Evolutionary conservation across 2,329 filamentous ascomycete genomes (phyloP), one percentile per base, ranked within the genome.

Genomic region (Neofusicoccum ribis): DNA sequence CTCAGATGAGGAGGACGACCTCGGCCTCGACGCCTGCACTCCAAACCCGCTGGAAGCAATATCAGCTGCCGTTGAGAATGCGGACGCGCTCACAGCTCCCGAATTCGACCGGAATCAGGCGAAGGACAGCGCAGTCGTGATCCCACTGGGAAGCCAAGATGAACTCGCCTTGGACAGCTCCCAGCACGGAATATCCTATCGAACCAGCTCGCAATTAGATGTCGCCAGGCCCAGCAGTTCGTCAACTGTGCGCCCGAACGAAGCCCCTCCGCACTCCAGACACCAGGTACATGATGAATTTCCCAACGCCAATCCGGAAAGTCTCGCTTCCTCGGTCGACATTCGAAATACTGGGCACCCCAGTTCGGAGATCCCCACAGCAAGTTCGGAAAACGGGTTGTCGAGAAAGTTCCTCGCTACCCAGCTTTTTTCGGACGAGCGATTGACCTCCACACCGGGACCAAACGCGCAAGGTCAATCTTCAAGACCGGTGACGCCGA

Each of bases 1-100:
- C 72, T 83, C 82, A 66, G 82, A 84, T 76, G 82, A 82, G 65
- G 81, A 83, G 59, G 80, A 81, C 52, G 74, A 76, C 61, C 59
- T 68, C 20, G 61, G 56, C 14, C 56, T 60, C 15, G 31, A 47
- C 14, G 17, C 43, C 41, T 47, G 17, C 27, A 31, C 27, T 15
- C 15, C 43, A 5, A 46, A 47, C 12, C 43, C n/a, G 11, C 43
- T 15, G 17, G 56, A 37, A 41, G 7, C 43, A 37, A 15, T 31
- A 6, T 37, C 56, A 37, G 5, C 43, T 3, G 6, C 27, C 31
- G n/a, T 37, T 46, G 31, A 15, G 23, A 14, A 12, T 3, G 5
- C 43, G 17, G 31, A 37, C 8, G 31, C 17, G 41, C 12, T 15
- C 12, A 36, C 41, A 49, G 12, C 11, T 15, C 31, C 43, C 9